Evolutionary conservation across 108 stramenopile species (phyloP), one percentile per base, ranked within the genome.

Genomic region (Schizochytrium sp.): DNA sequence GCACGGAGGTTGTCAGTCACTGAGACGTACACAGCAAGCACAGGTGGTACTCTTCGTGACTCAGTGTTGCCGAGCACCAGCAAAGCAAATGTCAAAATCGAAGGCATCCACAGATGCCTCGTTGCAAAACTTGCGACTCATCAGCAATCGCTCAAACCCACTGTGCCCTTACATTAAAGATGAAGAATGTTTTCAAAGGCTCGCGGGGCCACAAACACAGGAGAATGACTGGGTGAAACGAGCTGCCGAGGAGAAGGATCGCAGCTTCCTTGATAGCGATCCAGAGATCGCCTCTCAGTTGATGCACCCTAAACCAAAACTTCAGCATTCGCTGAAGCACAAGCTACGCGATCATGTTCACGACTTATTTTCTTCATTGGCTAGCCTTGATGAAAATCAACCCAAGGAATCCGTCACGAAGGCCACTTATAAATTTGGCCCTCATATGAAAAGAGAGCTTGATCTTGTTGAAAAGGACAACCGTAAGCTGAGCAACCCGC

Each of bases 271-370:
- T 40, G 76, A 83, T 28, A 38, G 40, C 15, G 76, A 83, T 28
- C 28, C 19, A 5, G 76, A 83, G 0, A 28, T 83, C 0, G 76
- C 47, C 0, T 5, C 2, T 10, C 5, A 17, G 38, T 38, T 83
- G 2, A 49, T 83, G 47, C 50, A 49, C 2, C 50, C 50, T 10
- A n/a, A n/a, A 12, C 47, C 47, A 12, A 83, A 49, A n/a, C 50
- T 83, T 2, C 50, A 83, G 3, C 55, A 83, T 53, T 83, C 76
- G 8, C 53, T 83, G 28, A 83, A 83, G 53, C 76, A 83, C 76
- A 83, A 83, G 76, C 76, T 83, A 12, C 45, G 76, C 5, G 76
- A 83, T 40, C 76, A 83, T 53, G 76, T 83, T 0, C 76, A 83
- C 47, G 76, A 83, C 40, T n/a, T 83, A 10, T 83, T 83, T 83